Evolutionary conservation across 768 basidiomycete species (phyloP), one percentile per base, ranked within the genome.

Genomic region (Daedalea quercina): DNA sequence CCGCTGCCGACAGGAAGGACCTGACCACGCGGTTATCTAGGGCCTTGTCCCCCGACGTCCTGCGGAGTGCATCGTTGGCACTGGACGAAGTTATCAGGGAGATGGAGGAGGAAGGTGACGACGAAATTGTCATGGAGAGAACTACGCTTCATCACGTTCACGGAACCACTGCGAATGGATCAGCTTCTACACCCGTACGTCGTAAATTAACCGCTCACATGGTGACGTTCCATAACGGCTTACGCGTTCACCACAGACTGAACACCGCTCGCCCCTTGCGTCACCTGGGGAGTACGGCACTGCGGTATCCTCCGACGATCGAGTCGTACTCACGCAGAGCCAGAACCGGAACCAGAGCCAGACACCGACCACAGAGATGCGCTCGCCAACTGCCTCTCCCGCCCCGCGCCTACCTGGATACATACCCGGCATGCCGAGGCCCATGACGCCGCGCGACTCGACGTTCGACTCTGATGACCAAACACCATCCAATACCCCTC

Each of bases 371-470:
- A 83, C 84, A 24, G 73, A 69, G 44, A 68, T 69, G 54, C 70
- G 80, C 44, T 78, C 80, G 42, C 79, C 73, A 2, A 70, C 72
- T 13, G 66, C 68, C n/a, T 79, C 78, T 26, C 77, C 78, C 28
- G 68, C 69, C 0, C 75, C 78, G 41, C 75, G 80, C 37, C 63
- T 89, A 20, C 90, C 90, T 51, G 90, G 90, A 13, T 93, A 93
- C 67, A 82, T 90, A 52, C 90, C 90, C 22, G 90, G 90, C 11
- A 93, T 93, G 90, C 87, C 87, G 20, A 75, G 90, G 40, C 90
- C 90, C 17, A 90, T 92, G 86, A 92, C 90, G 6, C 90, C 90
- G n/a, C 84, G 82, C 52, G 86, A 89, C 57, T 60, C 70, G 6
- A 70, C 78, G 28, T 72, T 74, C 52, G 90, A 90, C 45, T 64